A percentile compares a stretch with the other conserved stretches of the same genome.
Evolutionary conservation across 495 filamentous ascomycete species (phyloP).

Genomic region (Xylaria bambusicola): DNA sequence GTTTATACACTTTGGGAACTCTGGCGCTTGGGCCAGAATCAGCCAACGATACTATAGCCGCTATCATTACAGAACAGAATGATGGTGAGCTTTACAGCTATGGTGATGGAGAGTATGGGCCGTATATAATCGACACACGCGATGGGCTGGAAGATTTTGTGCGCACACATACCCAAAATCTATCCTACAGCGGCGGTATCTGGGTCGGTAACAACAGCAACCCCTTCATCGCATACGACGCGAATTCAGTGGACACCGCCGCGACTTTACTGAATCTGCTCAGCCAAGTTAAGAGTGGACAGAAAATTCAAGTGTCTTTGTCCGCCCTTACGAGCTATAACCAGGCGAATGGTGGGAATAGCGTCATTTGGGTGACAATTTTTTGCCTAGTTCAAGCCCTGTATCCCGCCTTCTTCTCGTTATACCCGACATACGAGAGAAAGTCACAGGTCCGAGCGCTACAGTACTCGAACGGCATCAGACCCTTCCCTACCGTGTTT

Average conservation of each 20-base stretch:
- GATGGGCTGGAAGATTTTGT: constrained; percentile 62
- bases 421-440: constrained; percentile 73
- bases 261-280: constrained; percentile 48
- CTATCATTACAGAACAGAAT: constrained; percentile 14
- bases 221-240: constrained; percentile 59
- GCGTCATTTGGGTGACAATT: constrained; percentile 57
- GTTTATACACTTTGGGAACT: background rate
- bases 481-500: constrained; percentile 60
- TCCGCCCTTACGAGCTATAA: constrained; percentile 62
- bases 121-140: constrained; percentile 42
- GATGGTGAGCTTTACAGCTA: background rate
- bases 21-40: constrained; percentile 19
- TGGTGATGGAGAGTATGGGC: constrained; percentile 16
- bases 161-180: constrained; percentile 50
- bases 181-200: constrained; percentile 66
- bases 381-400: constrained; percentile 65
- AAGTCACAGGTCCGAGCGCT: constrained; percentile 65
- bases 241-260: constrained; percentile 33
- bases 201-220: constrained; percentile 46
- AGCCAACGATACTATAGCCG: constrained; percentile 17
- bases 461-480: constrained; percentile 72
- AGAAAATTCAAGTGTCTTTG: constrained; percentile 55
- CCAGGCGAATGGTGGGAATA: constrained; percentile 51
- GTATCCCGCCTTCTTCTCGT: constrained; percentile 70
- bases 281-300: constrained; percentile 30